These are phyloP conservation scores for Nemophila menziesii DNA, from an alignment of 257 asterid genomes.

Conservation along the genomic window DNA sequence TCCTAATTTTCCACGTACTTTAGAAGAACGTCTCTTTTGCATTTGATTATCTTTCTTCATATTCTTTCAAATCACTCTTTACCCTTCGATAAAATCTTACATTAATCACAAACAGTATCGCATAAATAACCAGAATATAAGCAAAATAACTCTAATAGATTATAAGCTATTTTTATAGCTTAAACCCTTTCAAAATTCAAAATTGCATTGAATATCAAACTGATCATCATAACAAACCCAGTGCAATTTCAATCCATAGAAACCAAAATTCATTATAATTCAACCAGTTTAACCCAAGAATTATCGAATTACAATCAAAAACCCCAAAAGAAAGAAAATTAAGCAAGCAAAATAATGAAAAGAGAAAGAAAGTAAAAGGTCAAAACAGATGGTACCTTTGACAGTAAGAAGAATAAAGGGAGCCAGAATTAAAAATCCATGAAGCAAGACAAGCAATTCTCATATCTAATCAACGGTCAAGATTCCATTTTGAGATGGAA, in stretches of 20 bases:
- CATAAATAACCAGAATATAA: background rate
- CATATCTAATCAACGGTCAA: conserved; percentile 15
- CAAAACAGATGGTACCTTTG: conserved; percentile 29
- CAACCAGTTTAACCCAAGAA: background rate
- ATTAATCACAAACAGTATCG: conserved; percentile 13
- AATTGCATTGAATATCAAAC: conserved; percentile 1
- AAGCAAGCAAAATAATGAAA: background rate
- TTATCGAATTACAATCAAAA: background rate
- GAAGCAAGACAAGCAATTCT: conserved; percentile 29
- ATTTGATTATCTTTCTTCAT: conserved; percentile 40
- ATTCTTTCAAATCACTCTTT: conserved; percentile 19
- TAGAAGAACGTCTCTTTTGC: conserved; percentile 19
- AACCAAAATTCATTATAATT: background rate
- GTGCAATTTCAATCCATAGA: too few relatives aligned
- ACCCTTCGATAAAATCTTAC: conserved; percentile 22
- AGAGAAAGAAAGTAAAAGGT: background rate
- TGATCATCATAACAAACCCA: conserved; percentile 6
- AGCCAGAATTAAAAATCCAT: conserved; percentile 23
- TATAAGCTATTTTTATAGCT: background rate
- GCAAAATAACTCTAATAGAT: background rate
- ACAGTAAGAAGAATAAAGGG: conserved; percentile 19
- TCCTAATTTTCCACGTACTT: conserved; percentile 20
- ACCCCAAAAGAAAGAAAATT: background rate
- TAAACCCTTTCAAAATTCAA: conserved; percentile 12
- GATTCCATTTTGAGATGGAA: conserved; percentile 9